A percentile compares a stretch with the other conserved stretches of the same genome.
phyloP scores from a whole-genome alignment of 148 eudicot species.

The Arctostaphylos glauca region DNA sequence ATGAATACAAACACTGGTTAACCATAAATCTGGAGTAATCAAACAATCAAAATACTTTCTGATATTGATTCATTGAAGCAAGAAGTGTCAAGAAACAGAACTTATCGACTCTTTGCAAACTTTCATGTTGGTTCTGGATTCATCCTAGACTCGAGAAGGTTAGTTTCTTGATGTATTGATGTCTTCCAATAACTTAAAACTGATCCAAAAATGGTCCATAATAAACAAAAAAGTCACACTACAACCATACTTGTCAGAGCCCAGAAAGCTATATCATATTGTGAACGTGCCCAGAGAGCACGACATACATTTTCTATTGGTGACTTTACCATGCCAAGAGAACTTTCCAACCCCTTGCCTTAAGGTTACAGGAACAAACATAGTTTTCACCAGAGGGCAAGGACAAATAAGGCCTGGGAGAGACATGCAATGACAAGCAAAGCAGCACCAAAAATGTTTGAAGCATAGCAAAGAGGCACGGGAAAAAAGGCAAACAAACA shows the following conservation, averaged over 20 bases:
- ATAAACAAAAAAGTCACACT: neutral
- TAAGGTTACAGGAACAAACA: neutral
- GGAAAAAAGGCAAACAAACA: neutral
- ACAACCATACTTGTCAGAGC: neutral
- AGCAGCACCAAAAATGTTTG: slow-evolving; percentile 3
- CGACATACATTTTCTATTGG: neutral
- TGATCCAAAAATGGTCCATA: neutral
- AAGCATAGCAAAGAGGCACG: neutral
- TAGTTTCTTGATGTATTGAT: neutral
- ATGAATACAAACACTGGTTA: neutral
- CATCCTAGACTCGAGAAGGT: neutral
- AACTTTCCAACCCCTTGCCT: slow-evolving; percentile 1
- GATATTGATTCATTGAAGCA: neutral
- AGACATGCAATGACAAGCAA: slow-evolving; percentile 2
- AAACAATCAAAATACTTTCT: neutral
- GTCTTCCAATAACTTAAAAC: neutral
- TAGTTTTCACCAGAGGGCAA: neutral
- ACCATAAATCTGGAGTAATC: neutral
- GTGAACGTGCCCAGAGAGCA: neutral
- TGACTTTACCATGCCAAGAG: neutral
- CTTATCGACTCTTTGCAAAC: neutral
- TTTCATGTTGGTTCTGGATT: neutral
- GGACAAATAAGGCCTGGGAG: neutral
- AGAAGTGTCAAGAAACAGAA: neutral
- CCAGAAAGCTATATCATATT: neutral